phyloP scores from a whole-genome alignment of 2,329 filamentous ascomycete genomes.

The Seiridium unicorne region DNA sequence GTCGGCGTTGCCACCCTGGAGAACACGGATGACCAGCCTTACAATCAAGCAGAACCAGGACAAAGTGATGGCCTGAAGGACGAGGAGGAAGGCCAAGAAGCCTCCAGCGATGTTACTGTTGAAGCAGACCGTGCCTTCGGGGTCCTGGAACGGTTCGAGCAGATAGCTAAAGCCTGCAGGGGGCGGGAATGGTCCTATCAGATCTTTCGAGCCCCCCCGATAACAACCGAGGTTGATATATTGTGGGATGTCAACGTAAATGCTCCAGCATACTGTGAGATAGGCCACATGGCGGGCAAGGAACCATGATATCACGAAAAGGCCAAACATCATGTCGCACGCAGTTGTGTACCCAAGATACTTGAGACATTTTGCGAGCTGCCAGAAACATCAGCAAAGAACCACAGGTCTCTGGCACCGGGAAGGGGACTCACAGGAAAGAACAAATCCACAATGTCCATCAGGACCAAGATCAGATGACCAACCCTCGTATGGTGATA shows the following conservation, averaged over 20 bases:
- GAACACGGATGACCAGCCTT: conserved; percentile 75
- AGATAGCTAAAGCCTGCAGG: conserved; percentile 59
- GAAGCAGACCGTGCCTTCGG: conserved; percentile 76
- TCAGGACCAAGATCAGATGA: conserved; percentile 83
- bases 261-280: conserved; percentile 76
- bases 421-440: conserved; percentile 64
- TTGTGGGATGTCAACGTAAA: conserved; percentile 64
- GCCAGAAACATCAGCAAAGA: not conserved
- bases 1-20: conserved; percentile 75
- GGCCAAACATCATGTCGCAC: conserved; percentile 80
- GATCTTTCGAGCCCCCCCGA: conserved; percentile 51
- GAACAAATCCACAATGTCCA: conserved; percentile 90
- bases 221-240: conserved; percentile 72
- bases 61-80: conserved; percentile 76
- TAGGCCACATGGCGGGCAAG: conserved; percentile 80
- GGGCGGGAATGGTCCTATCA: conserved; percentile 54
- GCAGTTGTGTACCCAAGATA: conserved; percentile 74
- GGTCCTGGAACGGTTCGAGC: conserved; percentile 70
- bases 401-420: not conserved
- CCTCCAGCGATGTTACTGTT: conserved; percentile 70
- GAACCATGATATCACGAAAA: conserved; percentile 87
- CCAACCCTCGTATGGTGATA: conserved; percentile 87
- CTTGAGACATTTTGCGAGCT: conserved; percentile 91
- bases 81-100: conserved; percentile 75
- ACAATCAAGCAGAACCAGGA: conserved; percentile 91